Evolutionary conservation across 192 early-diverging fungal species (phyloP).

Genomic region (Coemansia sp.): DNA sequence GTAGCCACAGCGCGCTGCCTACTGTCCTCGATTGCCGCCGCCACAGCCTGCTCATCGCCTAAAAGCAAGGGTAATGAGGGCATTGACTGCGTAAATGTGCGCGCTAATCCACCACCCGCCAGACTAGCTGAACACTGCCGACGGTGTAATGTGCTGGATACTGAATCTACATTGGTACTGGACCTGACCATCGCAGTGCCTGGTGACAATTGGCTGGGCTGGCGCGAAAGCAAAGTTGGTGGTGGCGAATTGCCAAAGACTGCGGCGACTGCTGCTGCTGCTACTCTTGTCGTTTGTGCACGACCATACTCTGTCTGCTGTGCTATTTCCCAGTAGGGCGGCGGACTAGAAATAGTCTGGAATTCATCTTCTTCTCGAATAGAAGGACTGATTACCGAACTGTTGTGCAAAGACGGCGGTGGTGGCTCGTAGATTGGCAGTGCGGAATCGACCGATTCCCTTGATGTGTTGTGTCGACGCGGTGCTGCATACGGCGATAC

Average conservation of each 20-base stretch:
- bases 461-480: constrained; percentile 3
- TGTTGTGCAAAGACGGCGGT: constrained; percentile 22
- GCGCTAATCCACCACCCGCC: constrained; percentile 3
- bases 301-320: constrained; percentile 27
- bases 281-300: neutral
- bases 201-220: neutral
- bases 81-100: constrained; percentile 31
- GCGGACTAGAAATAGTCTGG: neutral
- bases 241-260: neutral
- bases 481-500: neutral
- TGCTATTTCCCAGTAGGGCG: constrained; percentile 29
- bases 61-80: constrained; percentile 7
- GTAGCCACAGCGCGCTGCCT: constrained; percentile 5
- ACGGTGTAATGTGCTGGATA: neutral
- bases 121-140: neutral
- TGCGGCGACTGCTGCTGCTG: neutral
- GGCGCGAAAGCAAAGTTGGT: neutral
- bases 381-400: constrained; percentile 6
- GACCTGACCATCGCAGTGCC: neutral
- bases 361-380: constrained; percentile 11
- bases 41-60: constrained; percentile 14
- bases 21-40: constrained; percentile 18
- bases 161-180: neutral
- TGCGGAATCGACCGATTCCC: constrained; percentile 35
- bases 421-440: constrained; percentile 43